A percentile compares a stretch with the other conserved stretches of the same genome.
Evolutionary conservation across 495 filamentous ascomycete genomes (phyloP).

Genomic region (Talaromyces trachyspermus): DNA sequence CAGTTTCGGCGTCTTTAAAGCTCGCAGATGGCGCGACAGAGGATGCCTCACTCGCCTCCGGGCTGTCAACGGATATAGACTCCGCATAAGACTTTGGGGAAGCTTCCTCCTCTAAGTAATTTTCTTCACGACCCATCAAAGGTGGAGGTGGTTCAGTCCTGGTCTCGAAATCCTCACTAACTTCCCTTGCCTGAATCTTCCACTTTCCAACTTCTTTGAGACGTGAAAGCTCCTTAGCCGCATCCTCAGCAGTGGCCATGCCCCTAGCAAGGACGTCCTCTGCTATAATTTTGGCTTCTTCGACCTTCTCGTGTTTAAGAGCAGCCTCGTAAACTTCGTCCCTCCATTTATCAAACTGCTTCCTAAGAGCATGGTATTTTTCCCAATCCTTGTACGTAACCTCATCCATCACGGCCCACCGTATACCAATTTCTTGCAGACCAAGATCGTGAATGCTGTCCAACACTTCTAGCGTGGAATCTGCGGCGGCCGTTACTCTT

Average conservation of each 20-base stretch:
- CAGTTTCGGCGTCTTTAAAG: slow-evolving; percentile 19
- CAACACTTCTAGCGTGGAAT: slow-evolving; percentile 74
- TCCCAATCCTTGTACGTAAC: slow-evolving; percentile 96
- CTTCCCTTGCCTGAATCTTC: slow-evolving; percentile 75
- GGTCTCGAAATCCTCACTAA: slow-evolving; percentile 65
- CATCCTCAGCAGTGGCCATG: slow-evolving; percentile 71
- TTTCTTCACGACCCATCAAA: slow-evolving; percentile 29
- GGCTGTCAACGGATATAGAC: neutral
- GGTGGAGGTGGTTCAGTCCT: slow-evolving; percentile 41
- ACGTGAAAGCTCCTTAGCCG: slow-evolving; percentile 73
- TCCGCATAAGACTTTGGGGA: neutral
- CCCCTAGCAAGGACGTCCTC: slow-evolving; percentile 64
- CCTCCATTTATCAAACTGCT: slow-evolving; percentile 77
- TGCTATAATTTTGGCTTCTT: slow-evolving; percentile 58
- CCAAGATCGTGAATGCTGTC: slow-evolving; percentile 81
- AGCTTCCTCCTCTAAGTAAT: slow-evolving; percentile 18
- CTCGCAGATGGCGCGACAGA: too few relatives aligned
- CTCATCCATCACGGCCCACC: slow-evolving; percentile 95
- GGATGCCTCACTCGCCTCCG: neutral
- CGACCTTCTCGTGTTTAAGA: slow-evolving; percentile 62
- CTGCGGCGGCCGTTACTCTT: slow-evolving; percentile 65
- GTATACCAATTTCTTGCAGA: slow-evolving; percentile 91
- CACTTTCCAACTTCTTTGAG: slow-evolving; percentile 80
- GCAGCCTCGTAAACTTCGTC: slow-evolving; percentile 68
- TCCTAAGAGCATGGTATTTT: slow-evolving; percentile 79